Conservation (phyloP, 2,329 filamentous ascomycete genomes). For the Volutella citrinella region DNA sequence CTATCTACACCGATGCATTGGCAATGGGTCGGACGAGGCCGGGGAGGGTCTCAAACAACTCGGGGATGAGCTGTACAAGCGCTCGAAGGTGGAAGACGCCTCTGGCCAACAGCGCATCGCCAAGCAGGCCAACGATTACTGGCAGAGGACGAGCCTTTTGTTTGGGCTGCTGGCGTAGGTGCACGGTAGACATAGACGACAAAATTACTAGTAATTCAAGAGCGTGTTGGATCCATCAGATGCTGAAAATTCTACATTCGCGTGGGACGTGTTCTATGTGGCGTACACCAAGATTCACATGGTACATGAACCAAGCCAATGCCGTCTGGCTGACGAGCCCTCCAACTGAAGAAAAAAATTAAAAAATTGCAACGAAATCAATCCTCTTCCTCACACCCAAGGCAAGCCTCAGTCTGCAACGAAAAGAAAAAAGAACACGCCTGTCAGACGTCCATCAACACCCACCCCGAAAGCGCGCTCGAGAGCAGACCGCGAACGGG, state of each 20-base stretch:
- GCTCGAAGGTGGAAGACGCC: slow-evolving; percentile 47
- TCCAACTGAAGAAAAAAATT: no score
- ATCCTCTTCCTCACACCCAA: slow-evolving; percentile 50
- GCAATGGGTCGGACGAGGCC: slow-evolving; percentile 18
- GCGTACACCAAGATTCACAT: no score
- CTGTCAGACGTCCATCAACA: slow-evolving; percentile 86
- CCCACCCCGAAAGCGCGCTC: slow-evolving; percentile 75
- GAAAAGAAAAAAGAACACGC: slow-evolving; percentile 54
- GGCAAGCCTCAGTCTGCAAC: slow-evolving; percentile 48
- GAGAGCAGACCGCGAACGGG: slow-evolving; percentile 67
- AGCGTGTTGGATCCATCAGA: no score
- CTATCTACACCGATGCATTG: slow-evolving; percentile 47
- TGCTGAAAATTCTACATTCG: no score
- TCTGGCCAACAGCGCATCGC: slow-evolving; percentile 50
- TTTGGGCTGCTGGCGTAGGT: slow-evolving; percentile 68
- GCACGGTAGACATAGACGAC: slow-evolving; percentile 9
- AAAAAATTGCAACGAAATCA: no score
- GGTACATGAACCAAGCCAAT: no score
- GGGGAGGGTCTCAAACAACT: slow-evolving; percentile 40
- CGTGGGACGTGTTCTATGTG: no score
- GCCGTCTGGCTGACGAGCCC: no score
- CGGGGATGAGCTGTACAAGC: slow-evolving; percentile 42
- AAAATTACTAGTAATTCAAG: slow-evolving; percentile 3
- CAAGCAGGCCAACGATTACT: slow-evolving; percentile 71
- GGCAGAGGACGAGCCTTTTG: slow-evolving; percentile 76